Evolutionary conservation across 305 asterid species (phyloP).

Genomic region (Lippia alba): DNA sequence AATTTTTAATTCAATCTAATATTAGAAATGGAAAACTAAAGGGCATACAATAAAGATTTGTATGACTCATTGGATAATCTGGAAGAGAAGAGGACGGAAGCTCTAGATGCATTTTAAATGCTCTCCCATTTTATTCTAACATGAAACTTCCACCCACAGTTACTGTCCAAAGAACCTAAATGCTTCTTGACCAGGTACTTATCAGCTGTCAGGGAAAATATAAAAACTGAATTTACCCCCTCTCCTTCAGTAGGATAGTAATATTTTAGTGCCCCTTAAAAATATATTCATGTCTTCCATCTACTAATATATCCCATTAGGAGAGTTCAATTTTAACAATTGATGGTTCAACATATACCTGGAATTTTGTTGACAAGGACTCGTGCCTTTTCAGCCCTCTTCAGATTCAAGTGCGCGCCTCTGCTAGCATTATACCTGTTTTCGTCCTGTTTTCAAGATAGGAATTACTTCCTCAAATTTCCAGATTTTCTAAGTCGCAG

Average conservation of each 20-base stretch:
- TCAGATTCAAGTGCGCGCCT: constrained; percentile 96
- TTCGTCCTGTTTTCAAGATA: constrained; percentile 74
- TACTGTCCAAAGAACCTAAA: not conserved
- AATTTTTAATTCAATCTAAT: not conserved
- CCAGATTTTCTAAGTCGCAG: constrained; percentile 3
- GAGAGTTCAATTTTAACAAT: too few species aligned
- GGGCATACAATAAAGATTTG: too few species aligned
- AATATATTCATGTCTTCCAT: constrained; percentile 3
- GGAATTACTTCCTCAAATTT: constrained; percentile 6
- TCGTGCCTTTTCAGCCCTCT: constrained; percentile 98
- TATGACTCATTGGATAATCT: not conserved
- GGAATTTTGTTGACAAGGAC: constrained; percentile 89
- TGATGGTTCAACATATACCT: constrained; percentile 50
- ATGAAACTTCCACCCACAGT: not conserved
- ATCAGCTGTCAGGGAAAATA: not conserved
- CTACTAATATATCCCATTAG: not conserved
- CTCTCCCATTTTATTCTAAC: not conserved
- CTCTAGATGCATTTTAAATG: not conserved
- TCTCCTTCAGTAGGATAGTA: not conserved
- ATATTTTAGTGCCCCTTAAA: not conserved
- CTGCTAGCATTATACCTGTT: constrained; percentile 97
- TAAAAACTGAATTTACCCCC: not conserved
- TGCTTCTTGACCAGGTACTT: not conserved
- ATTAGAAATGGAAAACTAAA: not conserved
- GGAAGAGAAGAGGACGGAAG: not conserved